Base-by-base conservation (phyloP, 208 protist species). In the Trichomonas vaginalis region DNA sequence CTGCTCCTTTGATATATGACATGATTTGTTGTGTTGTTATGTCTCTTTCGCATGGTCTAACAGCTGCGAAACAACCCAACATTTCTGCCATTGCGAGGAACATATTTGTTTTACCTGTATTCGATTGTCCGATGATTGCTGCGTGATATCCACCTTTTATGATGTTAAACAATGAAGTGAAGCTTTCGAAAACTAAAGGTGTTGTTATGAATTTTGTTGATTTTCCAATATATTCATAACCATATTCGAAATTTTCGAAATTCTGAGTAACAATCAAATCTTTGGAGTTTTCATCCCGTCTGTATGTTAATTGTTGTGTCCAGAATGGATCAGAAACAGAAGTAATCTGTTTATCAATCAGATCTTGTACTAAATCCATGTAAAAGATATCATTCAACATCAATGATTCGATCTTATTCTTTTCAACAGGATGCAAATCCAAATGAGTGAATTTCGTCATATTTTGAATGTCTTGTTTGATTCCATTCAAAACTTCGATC, bases 341-440 rank as follows among this genome's bases (percentile, higher is more conserved):
- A 23, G 96, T 87, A 17, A 98, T 98, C 15, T 97, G 96, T 95
- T 97, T 98, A 48, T 98, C 98, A 96, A 98, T 98, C 97, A 99
- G 98, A 88, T 98, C 96, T 37, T 98, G 97, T 14, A 99, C 97
- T n/a, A 99, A 97, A 96, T 99, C 98, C 96, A 98, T 97, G 21
- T 98, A 98, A 96, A 99, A 98, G 35, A 99, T 98, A 82, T 99
- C 98, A 51, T 99, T 98, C 35, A 98, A 98, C 96, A 99, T 99
- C 51, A 99, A 96, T n/a, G 99, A 98, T 12, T 98, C 98, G 90
- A 99, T 97, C 14, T 98, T 97, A 49, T 97, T 97, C 61, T 98
- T 97, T 95, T 99, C 97, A 95, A 99, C 96, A 70, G 97, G 97
- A 15, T 98, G 98, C 21, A 99, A 96, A 95, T 98, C 97, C 17